Conservation (phyloP, 106 monocot species). For the Narthecium ossifragum region DNA sequence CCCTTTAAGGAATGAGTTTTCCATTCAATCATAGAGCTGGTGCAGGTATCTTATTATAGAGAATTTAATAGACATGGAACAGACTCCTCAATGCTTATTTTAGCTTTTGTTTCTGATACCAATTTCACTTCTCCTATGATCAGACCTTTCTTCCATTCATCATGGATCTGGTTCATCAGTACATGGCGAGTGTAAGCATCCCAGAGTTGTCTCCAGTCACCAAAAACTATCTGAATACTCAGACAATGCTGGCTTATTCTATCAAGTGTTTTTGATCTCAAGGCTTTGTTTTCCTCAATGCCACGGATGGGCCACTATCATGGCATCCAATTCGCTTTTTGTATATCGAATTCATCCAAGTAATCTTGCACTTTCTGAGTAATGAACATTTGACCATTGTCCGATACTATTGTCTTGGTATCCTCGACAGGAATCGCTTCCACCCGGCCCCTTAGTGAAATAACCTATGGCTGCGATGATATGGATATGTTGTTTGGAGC, state of each 20-base stretch:
- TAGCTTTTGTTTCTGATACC: not conserved
- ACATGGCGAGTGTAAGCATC: conserved; percentile 1
- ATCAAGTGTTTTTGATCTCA: not conserved
- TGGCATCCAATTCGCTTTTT: too few species aligned
- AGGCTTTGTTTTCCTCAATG: conserved; percentile 1
- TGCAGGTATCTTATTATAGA: not conserved
- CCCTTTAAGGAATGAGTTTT: not conserved
- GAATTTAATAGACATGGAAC: not conserved
- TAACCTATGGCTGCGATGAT: too few species aligned
- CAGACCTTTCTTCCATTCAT: conserved; percentile 13
- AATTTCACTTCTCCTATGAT: conserved; percentile 7
- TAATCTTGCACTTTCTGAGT: not conserved
- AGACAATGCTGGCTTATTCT: not conserved
- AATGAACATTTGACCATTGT: conserved; percentile 1
- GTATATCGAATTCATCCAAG: not conserved
- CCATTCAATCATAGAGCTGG: not conserved
- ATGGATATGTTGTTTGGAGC: too few species aligned
- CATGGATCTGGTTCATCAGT: conserved; percentile 5
- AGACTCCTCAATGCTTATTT: not conserved
- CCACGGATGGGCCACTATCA: too few species aligned
- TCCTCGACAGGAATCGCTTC: too few species aligned
- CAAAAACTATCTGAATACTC: not conserved
- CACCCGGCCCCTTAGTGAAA: too few species aligned
- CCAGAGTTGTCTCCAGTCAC: conserved; percentile 6
- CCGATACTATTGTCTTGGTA: too few species aligned